Conservation (phyloP, 345 rosid genomes). For the Pelargonium nanum region DNA sequence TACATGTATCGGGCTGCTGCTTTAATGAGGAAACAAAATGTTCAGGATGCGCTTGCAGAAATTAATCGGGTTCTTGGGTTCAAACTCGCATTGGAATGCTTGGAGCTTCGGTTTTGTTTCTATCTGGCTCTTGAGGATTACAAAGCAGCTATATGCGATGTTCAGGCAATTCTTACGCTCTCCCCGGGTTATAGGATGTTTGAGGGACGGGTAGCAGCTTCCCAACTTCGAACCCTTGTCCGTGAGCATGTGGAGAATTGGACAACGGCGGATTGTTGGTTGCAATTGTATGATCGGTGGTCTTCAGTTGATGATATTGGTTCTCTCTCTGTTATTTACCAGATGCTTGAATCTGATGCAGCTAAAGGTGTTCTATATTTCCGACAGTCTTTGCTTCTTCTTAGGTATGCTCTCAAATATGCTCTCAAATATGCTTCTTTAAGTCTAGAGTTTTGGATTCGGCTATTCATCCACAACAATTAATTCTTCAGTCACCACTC, state of each 20-base stretch:
- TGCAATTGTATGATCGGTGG: constrained; percentile 93
- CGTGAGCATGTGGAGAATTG: constrained; percentile 81
- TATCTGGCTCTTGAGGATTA: constrained; percentile 82
- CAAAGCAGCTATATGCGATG: constrained; percentile 77
- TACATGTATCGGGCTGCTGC: constrained; percentile 87
- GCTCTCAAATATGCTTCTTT: too few relatives aligned
- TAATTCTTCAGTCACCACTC: too few relatives aligned
- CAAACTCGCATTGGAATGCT: constrained; percentile 86
- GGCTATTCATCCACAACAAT: too few relatives aligned
- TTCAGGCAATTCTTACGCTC: constrained; percentile 85
- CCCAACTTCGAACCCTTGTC: constrained; percentile 79
- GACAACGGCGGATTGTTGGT: constrained; percentile 98
- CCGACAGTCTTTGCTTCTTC: constrained; percentile 89
- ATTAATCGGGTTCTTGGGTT: constrained; percentile 82
- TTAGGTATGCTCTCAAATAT: constrained; percentile 51
- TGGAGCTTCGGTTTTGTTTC: constrained; percentile 93
- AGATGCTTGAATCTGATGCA: constrained; percentile 97
- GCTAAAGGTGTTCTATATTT: constrained; percentile 84
- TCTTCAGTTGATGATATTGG: constrained; percentile 95
- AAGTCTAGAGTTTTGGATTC: too few relatives aligned
- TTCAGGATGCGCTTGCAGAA: constrained; percentile 69
- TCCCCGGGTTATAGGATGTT: constrained; percentile 86
- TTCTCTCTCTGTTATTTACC: constrained; percentile 93
- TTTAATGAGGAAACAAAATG: constrained; percentile 70
- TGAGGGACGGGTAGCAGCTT: constrained; percentile 84